Evolutionary conservation across 2,329 filamentous ascomycete species (phyloP).

Genomic region (Curvularia verruculosa): DNA sequence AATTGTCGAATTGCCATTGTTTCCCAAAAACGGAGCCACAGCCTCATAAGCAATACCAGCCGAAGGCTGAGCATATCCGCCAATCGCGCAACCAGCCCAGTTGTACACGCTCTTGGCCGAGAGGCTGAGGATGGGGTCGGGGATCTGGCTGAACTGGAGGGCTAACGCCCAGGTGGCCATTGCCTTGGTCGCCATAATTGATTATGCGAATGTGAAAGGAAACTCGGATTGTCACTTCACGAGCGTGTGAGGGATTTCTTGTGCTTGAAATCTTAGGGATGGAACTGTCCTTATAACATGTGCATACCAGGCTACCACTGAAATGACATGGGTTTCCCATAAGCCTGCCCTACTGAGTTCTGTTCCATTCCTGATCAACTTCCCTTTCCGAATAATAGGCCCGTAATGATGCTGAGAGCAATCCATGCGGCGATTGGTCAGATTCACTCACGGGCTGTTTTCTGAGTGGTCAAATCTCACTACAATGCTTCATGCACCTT

Average conservation of each 20-base stretch:
- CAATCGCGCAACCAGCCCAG: slow-evolving; percentile 61
- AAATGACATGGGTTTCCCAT: neutral
- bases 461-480: neutral
- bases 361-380: neutral
- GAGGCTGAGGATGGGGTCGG: neutral
- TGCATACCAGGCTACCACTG: neutral
- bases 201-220: neutral
- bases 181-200: neutral
- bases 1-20: slow-evolving; percentile 46
- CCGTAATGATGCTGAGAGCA: neutral
- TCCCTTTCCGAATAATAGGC: neutral
- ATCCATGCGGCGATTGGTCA: neutral
- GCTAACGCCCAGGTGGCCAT: neutral
- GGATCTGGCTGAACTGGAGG: neutral
- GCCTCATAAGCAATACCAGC: slow-evolving; percentile 46
- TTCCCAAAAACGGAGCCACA: slow-evolving; percentile 49
- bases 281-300: neutral
- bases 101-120: slow-evolving; percentile 54
- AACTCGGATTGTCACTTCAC: neutral
- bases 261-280: neutral
- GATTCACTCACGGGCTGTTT: neutral
- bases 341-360: neutral
- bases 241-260: neutral
- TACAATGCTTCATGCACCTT: neutral
- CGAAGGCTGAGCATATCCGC: slow-evolving; percentile 56